Percentiles rank a stretch among this genome's conserved stretches.
phyloP scores from a whole-genome alignment of 2,329 filamentous ascomycete species.

The Colletotrichum lindemuthianum region DNA sequence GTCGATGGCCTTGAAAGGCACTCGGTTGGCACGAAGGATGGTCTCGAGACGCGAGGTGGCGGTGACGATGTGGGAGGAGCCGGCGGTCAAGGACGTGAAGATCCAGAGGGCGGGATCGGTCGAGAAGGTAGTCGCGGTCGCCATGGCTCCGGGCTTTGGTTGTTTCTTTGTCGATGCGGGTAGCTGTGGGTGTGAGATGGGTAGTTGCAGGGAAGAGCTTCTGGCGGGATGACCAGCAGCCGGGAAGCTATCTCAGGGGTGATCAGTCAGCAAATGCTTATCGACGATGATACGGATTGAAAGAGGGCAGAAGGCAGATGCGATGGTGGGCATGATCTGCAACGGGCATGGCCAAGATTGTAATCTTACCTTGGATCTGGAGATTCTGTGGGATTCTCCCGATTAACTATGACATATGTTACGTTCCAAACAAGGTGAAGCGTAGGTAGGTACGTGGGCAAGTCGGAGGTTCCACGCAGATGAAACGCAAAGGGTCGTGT shows the following conservation, averaged over 20 bases:
- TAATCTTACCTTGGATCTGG: constrained; percentile 25
- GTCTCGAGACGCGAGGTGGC: constrained; percentile 96
- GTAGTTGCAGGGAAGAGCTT: constrained; percentile 33
- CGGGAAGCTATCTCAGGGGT: constrained; percentile 18
- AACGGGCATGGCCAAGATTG: constrained; percentile 5
- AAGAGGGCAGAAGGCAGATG: constrained; percentile 1
- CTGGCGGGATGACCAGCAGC: constrained; percentile 21
- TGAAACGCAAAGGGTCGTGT: constrained; percentile 34
- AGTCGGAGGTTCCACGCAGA: constrained; percentile 29
- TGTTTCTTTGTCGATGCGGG: constrained; percentile 22
- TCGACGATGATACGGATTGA: not conserved
- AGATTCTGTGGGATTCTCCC: constrained; percentile 8
- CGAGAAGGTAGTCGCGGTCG: constrained; percentile 53
- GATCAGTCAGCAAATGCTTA: constrained; percentile 20
- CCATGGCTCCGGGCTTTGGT: constrained; percentile 30
- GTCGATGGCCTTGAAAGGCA: constrained; percentile 93
- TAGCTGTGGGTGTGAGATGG: constrained; percentile 10
- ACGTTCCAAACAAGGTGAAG: constrained; percentile 25
- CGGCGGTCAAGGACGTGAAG: constrained; percentile 94
- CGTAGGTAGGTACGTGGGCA: constrained; percentile 27
- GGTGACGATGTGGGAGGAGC: constrained; percentile 95
- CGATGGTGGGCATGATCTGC: constrained; percentile 14
- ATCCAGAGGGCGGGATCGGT: constrained; percentile 84
- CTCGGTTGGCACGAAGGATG: constrained; percentile 92
- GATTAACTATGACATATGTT: constrained; percentile 30